Conservation (phyloP, 768 basidiomycete species). For the Infundibulicybe gibba region DNA sequence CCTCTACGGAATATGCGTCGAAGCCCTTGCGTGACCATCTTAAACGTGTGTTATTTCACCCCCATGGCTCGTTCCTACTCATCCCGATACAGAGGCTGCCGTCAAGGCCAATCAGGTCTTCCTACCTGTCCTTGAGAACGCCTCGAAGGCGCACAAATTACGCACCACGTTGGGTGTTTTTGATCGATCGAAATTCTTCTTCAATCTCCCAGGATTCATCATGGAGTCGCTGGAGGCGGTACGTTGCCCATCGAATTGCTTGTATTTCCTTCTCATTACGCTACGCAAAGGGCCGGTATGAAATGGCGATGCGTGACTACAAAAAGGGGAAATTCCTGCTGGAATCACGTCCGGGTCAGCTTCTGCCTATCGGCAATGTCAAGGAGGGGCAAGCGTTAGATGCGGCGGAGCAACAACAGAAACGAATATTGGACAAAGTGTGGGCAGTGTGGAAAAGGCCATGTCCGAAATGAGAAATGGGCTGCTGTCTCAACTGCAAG, state of each 20-base stretch:
- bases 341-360: constrained; percentile 84
- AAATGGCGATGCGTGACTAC: constrained; percentile 91
- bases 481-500: constrained; percentile 76
- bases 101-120: constrained; percentile 95
- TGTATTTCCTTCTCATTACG: constrained; percentile 1
- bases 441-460: constrained; percentile 92
- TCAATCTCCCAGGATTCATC: constrained; percentile 92
- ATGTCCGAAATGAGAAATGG: constrained; percentile 87
- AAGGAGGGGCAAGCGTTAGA: constrained; percentile 51
- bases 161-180: constrained; percentile 93
- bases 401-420: constrained; percentile 72
- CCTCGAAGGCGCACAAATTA: constrained; percentile 90
- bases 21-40: constrained; percentile 79
- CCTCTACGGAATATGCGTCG: constrained; percentile 78
- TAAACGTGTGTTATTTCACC: constrained; percentile 55
- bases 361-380: constrained; percentile 63
- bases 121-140: constrained; percentile 92
- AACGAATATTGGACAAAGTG: constrained; percentile 91
- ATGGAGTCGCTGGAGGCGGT: constrained; percentile 89
- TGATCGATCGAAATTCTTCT: constrained; percentile 96
- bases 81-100: constrained; percentile 61
- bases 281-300: constrained; percentile 76
- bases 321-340: constrained; percentile 93
- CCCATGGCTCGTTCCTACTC: background rate
- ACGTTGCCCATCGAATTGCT: constrained; percentile 20